phyloP scores from a whole-genome alignment of 768 basidiomycete species.

The Phaffia australis region DNA sequence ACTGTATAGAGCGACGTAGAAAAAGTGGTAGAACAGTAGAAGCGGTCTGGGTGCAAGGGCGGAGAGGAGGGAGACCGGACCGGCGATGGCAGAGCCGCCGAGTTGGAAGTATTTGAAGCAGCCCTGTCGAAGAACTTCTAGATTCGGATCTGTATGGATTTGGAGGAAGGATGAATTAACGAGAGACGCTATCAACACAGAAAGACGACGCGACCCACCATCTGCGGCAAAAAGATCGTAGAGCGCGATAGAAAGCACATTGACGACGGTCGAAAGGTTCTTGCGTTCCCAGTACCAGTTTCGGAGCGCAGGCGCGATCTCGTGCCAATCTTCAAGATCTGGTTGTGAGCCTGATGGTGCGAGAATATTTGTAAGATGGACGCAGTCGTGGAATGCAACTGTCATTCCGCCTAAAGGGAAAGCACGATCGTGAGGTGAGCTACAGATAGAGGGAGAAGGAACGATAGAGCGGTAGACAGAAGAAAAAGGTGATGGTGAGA shows the following conservation, averaged over 20 bases:
- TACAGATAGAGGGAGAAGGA: not conserved
- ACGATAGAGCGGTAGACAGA: not conserved
- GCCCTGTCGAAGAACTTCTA: slow-evolving; percentile 47
- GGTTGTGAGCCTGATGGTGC: slow-evolving; percentile 34
- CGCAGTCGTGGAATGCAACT: slow-evolving; percentile 78
- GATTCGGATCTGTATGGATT: slow-evolving; percentile 37
- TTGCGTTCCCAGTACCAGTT: slow-evolving; percentile 83
- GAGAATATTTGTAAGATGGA: slow-evolving; percentile 56
- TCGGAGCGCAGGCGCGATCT: slow-evolving; percentile 44
- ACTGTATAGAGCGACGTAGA: slow-evolving; percentile 86
- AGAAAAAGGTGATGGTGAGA: not conserved
- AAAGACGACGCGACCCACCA: slow-evolving; percentile 46
- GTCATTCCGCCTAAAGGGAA: slow-evolving; percentile 74
- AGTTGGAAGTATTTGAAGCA: slow-evolving; percentile 97
- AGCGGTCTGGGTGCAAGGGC: slow-evolving; percentile 69
- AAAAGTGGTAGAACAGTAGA: slow-evolving; percentile 82
- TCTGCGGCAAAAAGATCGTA: slow-evolving; percentile 93
- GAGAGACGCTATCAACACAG: not conserved
- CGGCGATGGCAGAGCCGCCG: slow-evolving; percentile 77
- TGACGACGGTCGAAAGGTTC: slow-evolving; percentile 69
- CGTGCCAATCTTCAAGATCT: slow-evolving; percentile 39
- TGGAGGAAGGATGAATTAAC: not conserved
- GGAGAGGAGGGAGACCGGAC: slow-evolving; percentile 79
- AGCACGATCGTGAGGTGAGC: not conserved
- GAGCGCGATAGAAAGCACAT: slow-evolving; percentile 82